Evolutionary conservation across 192 early-diverging fungal species (phyloP), one percentile per base, ranked within the genome.

Genomic region (Dissophora globulifera): DNA sequence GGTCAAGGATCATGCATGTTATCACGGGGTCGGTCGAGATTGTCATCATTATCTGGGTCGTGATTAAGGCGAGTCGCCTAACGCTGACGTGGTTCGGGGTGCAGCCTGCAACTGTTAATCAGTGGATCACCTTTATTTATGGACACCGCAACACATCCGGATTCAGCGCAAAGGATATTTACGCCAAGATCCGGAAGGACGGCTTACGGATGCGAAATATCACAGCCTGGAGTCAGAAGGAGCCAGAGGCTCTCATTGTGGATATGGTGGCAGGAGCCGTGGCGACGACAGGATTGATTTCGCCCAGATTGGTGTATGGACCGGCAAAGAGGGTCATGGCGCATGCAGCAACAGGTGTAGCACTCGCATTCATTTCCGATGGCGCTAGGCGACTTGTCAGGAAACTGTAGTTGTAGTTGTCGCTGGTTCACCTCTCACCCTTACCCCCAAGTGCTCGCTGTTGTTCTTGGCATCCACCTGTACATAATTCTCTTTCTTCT

Each of bases 1-100:
- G 72, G 38, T 67, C 72, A 27, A 56, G 72, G 35, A 66, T 76
- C 20, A 76, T 76, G 72, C 72, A 76, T 23, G 72, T 76, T n/a
- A 52, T 76, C 35, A 67, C 72, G 38, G 72, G 72, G 23, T 76
- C 72, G 4, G 56, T 76, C 11, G 72, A 76, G 63, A 51, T 76
- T 25, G 58, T 76, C 2, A 54, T 76, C 19, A 66, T 76, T 33
- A 59, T 76, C 23, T 66, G 63, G 63, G 64, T 76, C 0, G 62
- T 76, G 12, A 55, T 67, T 31, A 65, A 58, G 22, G 56, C 62
- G 6, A 66, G 58, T n/a, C 48, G 47, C 17, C 15, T 50, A 0
- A 60, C 72, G 2, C 35, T 76, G 50, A 48, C 62, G 9, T 76
- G 72, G 72, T 52, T 76, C 12, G 72, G 72, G 1, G 16, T 76